A percentile compares a stretch with the other conserved stretches of the same genome.
phyloP scores from a whole-genome alignment of 208 protist genomes.

The Zelonia costaricensis region DNA sequence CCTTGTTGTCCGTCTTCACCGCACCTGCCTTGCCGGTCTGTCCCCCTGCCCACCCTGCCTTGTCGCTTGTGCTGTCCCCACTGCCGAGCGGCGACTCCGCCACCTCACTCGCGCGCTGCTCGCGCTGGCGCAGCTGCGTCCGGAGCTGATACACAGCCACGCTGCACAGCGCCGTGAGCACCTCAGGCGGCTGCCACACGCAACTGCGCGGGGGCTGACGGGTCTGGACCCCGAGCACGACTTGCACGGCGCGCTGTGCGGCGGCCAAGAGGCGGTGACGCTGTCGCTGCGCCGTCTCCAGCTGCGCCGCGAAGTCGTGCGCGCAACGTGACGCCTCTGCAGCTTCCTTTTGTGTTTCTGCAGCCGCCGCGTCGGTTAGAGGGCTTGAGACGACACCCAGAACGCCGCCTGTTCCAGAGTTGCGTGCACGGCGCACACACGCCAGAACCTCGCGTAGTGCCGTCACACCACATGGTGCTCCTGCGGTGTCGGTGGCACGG shows the following conservation, averaged over 20 bases:
- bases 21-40: not conserved
- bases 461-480: no score
- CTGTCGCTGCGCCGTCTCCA: slow-evolving; percentile 13
- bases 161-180: slow-evolving; percentile 18
- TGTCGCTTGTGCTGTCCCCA: no score
- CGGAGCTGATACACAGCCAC: slow-evolving; percentile 20
- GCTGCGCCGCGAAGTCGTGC: not conserved
- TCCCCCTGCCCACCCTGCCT: no score
- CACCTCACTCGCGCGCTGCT: slow-evolving; percentile 9
- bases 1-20: not conserved
- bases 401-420: no score
- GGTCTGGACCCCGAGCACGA: slow-evolving; percentile 12
- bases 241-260: slow-evolving; percentile 20
- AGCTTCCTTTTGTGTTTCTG: not conserved
- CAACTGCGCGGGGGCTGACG: slow-evolving; percentile 1
- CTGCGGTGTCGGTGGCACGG: no score
- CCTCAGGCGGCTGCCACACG: slow-evolving; percentile 13
- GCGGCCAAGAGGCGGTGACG: slow-evolving; percentile 26
- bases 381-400: no score
- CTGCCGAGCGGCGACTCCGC: not conserved
- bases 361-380: not conserved
- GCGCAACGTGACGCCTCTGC: not conserved
- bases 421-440: no score
- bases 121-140: slow-evolving; percentile 14
- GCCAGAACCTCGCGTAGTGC: no score